A percentile compares a stretch with the other conserved stretches of the same genome.
Conservation (phyloP, 352 stramenopile genomes). For the Phytophthora agathidicida region DNA sequence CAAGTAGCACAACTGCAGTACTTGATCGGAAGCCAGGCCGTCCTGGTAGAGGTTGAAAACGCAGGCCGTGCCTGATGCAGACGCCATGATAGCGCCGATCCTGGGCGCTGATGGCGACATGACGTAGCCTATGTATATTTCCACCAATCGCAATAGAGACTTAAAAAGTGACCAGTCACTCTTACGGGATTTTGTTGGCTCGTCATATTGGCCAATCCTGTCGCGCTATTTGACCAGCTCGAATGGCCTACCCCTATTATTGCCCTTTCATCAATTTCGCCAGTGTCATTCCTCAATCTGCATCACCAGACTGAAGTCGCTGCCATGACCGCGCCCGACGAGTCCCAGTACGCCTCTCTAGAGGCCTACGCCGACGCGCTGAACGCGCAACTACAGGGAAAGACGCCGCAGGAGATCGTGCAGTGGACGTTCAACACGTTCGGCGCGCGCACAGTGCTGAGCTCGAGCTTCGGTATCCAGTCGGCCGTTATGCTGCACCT, state of each 20-base stretch:
- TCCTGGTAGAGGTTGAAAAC: constrained; percentile 76
- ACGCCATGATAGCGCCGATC: not conserved
- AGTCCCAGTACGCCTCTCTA: constrained; percentile 56
- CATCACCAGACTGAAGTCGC: constrained; percentile 6
- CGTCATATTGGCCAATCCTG: constrained; percentile 6
- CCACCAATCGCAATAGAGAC: not conserved
- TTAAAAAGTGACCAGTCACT: constrained; percentile 15
- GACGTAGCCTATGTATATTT: too few relatives aligned
- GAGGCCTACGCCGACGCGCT: constrained; percentile 69
- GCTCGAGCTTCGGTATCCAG: constrained; percentile 89
- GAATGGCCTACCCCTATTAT: not conserved
- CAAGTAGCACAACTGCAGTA: constrained; percentile 66
- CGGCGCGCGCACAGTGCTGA: constrained; percentile 66
- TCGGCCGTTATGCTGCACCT: constrained; percentile 88
- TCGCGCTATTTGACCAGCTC: not conserved
- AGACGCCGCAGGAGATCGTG: constrained; percentile 68
- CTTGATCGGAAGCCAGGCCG: constrained; percentile 52
- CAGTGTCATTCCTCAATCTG: constrained; percentile 24
- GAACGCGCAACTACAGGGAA: constrained; percentile 60
- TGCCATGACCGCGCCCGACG: constrained; percentile 37
- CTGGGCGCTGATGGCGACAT: too few relatives aligned
- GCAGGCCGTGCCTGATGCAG: not conserved
- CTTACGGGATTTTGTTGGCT: constrained; percentile 13
- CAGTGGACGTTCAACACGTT: constrained; percentile 78
- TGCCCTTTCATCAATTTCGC: constrained; percentile 22